Conservation (phyloP, 352 stramenopile genomes). For the Phytophthora brassicae region DNA sequence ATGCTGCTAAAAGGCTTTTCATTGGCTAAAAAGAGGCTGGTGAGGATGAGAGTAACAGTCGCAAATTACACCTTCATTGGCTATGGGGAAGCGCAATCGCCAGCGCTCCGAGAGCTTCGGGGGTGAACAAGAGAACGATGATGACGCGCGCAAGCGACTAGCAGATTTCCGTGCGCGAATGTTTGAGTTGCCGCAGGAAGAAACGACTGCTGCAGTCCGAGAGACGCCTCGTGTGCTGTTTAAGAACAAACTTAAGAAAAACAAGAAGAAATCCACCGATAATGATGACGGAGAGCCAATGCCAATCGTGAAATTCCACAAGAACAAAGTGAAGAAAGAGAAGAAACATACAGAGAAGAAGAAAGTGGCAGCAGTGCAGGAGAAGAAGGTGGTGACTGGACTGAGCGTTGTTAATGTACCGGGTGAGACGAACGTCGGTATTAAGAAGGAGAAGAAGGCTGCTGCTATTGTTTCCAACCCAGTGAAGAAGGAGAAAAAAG, state of each 20-base stretch:
- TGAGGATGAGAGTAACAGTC: constrained; percentile 2
- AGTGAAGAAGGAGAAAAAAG: not conserved
- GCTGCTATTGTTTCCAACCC: not conserved
- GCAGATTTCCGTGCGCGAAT: constrained; percentile 55
- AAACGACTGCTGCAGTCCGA: not conserved
- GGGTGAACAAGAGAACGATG: constrained; percentile 12
- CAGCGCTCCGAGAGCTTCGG: constrained; percentile 37
- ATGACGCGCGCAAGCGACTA: constrained; percentile 46
- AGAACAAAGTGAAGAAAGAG: constrained; percentile 20
- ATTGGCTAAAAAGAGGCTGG: constrained; percentile 35
- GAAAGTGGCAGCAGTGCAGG: constrained; percentile 9
- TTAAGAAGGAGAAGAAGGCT: not conserved
- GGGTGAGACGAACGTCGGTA: not conserved
- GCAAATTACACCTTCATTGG: constrained; percentile 11
- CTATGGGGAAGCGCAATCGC: constrained; percentile 33
- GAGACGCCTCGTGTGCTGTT: constrained; percentile 46
- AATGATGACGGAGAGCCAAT: constrained; percentile 34
- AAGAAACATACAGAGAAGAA: constrained; percentile 25
- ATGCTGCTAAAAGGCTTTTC: constrained; percentile 1
- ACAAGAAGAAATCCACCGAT: constrained; percentile 25
- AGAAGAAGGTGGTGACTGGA: constrained; percentile 11
- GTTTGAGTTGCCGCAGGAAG: constrained; percentile 48
- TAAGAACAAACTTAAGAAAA: constrained; percentile 33
- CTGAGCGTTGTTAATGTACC: constrained; percentile 14
- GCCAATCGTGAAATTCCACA: constrained; percentile 39